Evolutionary conservation across 768 basidiomycete genomes (phyloP).

Genomic region (Lactarius tabidus): DNA sequence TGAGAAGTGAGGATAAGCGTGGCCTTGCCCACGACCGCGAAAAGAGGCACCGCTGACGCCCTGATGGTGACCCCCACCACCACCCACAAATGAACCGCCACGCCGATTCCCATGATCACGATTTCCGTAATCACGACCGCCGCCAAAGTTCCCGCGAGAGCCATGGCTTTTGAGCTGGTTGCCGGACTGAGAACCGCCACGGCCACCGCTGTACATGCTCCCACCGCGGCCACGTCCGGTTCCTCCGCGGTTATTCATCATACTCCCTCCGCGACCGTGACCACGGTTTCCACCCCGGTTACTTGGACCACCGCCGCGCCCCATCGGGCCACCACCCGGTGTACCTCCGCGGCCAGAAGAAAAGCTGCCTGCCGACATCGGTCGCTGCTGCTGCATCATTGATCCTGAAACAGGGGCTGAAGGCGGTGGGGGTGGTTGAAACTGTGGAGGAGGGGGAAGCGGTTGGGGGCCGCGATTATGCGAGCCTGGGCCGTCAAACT

Average conservation of each 20-base stretch:
- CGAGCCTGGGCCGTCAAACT: conserved; percentile 55
- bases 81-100: conserved; percentile 58
- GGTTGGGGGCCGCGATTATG: conserved; percentile 51
- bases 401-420: conserved; percentile 29
- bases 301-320: conserved; percentile 43
- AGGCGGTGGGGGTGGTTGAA: conserved; percentile 55
- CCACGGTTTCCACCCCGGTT: conserved; percentile 41
- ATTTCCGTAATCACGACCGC: conserved; percentile 54
- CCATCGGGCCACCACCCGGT: conserved; percentile 36
- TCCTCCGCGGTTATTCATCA: conserved; percentile 41
- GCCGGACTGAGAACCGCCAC: conserved; percentile 44
- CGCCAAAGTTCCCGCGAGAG: conserved; percentile 61
- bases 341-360: conserved; percentile 39
- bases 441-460: conserved; percentile 62
- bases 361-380: conserved; percentile 25
- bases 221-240: conserved; percentile 37
- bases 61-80: conserved; percentile 35
- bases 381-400: conserved; percentile 39
- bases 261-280: conserved; percentile 54
- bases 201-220: conserved; percentile 39
- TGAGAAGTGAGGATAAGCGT: conserved; percentile 33
- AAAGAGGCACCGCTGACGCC: conserved; percentile 32
- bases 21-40: conserved; percentile 62
- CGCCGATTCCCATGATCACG: conserved; percentile 59
- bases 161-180: conserved; percentile 53